Conservation (phyloP, 148 eudicot species). For the Rhododendron ferrugineum region DNA sequence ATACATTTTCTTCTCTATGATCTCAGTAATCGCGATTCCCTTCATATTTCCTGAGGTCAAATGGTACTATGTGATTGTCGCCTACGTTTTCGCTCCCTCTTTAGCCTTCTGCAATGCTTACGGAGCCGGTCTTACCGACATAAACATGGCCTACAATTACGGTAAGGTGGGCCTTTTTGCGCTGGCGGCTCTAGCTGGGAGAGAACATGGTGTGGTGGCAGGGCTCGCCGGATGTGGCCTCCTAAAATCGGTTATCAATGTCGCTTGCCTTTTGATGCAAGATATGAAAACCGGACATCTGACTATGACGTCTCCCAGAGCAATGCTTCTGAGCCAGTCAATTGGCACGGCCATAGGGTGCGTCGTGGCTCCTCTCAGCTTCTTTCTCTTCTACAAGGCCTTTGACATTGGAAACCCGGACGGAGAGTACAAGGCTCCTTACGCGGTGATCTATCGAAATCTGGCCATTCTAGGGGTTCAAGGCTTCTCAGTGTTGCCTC, state of each 20-base stretch:
- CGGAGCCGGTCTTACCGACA: conserved; percentile 18
- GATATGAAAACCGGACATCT: conserved; percentile 22
- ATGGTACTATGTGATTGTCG: conserved; percentile 17
- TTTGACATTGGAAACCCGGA: conserved; percentile 19
- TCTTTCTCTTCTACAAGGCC: conserved; percentile 20
- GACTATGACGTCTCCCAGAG: conserved; percentile 19
- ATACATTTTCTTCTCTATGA: conserved; percentile 13
- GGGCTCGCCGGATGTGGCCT: conserved; percentile 23
- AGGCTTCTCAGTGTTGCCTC: conserved; percentile 21
- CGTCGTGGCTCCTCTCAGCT: conserved; percentile 16
- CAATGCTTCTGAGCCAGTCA: conserved; percentile 19
- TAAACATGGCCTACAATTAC: conserved; percentile 22
- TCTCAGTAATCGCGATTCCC: conserved; percentile 13
- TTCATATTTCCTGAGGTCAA: conserved; percentile 19
- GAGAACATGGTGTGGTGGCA: conserved; percentile 20
- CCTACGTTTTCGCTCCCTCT: conserved; percentile 14
- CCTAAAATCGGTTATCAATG: conserved; percentile 8
- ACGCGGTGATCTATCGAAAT: conserved; percentile 13
- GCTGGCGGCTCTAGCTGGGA: conserved; percentile 15
- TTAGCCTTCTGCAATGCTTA: conserved; percentile 22
- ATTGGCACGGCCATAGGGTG: conserved; percentile 21
- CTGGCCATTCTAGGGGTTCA: conserved; percentile 18
- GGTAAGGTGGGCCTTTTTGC: conserved; percentile 13
- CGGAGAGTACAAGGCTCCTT: conserved; percentile 26
- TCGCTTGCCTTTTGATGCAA: conserved; percentile 19